These are phyloP conservation scores for Naganishia antarctica DNA, from an alignment of 768 basidiomycete genomes.

Conservation along the genomic window DNA sequence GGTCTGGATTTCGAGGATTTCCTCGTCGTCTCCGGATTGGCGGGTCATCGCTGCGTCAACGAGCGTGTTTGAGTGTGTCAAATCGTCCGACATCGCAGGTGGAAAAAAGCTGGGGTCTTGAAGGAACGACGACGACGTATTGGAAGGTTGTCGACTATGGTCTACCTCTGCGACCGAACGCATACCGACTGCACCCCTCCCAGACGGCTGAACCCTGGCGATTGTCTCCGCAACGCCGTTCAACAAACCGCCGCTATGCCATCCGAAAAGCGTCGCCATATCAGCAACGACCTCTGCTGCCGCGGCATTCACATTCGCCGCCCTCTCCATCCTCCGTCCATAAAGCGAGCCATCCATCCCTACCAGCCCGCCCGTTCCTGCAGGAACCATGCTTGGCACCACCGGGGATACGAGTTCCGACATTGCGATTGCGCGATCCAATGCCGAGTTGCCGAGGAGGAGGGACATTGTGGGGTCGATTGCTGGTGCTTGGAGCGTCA, in stretches of 20 bases:
- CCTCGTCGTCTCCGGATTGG: neutral
- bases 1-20: constrained; percentile 7
- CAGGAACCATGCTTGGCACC: too few species aligned
- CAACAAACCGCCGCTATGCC: neutral
- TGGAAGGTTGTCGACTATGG: too few species aligned
- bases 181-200: too few species aligned
- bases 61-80: neutral
- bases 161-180: too few species aligned
- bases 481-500: neutral
- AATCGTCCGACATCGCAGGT: too few species aligned
- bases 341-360: neutral
- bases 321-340: neutral
- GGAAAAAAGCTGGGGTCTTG: too few species aligned
- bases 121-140: too few species aligned
- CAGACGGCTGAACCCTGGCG: too few species aligned
- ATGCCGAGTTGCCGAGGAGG: neutral
- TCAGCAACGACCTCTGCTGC: neutral
- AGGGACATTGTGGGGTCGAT: neutral
- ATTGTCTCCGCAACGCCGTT: too few species aligned
- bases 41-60: neutral
- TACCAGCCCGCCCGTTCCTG: too few species aligned
- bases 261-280: constrained; percentile 16
- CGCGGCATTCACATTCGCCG: neutral
- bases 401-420: neutral
- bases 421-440: neutral